phyloP scores from a whole-genome alignment of 371 early-diverging fungal genomes.

The Circinella minor region DNA sequence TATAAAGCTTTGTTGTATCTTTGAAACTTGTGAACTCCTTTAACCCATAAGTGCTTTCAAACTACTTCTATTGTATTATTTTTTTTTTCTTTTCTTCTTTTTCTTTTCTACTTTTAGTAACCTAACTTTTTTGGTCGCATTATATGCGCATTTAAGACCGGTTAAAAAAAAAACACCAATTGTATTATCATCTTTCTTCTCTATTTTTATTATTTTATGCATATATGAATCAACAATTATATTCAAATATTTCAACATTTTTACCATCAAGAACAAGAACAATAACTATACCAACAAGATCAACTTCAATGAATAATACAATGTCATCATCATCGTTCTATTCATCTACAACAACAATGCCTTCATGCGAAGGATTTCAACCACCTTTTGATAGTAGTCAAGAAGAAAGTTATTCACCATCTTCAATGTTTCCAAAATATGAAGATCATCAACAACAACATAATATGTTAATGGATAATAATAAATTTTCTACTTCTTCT shows the following conservation, averaged over 20 bases:
- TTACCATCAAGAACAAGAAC: not conserved
- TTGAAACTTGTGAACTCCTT: not conserved
- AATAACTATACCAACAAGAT: not conserved
- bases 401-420: not conserved
- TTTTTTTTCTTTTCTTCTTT: not conserved
- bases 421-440: not conserved
- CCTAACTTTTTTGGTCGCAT: too few relatives aligned
- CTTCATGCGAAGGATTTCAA: conserved; percentile 12
- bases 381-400: conserved; percentile 12
- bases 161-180: not conserved
- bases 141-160: conserved; percentile 6
- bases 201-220: not conserved
- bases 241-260: not conserved
- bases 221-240: conserved; percentile 1
- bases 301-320: conserved; percentile 1
- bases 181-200: conserved; percentile 4
- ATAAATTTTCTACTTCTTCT: too few relatives aligned
- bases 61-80: not conserved
- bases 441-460: conserved; percentile 1
- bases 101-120: not conserved
- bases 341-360: not conserved
- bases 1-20: not conserved
- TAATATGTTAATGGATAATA: not conserved
- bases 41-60: not conserved
- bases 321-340: not conserved